Evolutionary conservation across 2,329 filamentous ascomycete species (phyloP), one percentile per base, ranked within the genome.

Genomic region (Claviceps citrina): DNA sequence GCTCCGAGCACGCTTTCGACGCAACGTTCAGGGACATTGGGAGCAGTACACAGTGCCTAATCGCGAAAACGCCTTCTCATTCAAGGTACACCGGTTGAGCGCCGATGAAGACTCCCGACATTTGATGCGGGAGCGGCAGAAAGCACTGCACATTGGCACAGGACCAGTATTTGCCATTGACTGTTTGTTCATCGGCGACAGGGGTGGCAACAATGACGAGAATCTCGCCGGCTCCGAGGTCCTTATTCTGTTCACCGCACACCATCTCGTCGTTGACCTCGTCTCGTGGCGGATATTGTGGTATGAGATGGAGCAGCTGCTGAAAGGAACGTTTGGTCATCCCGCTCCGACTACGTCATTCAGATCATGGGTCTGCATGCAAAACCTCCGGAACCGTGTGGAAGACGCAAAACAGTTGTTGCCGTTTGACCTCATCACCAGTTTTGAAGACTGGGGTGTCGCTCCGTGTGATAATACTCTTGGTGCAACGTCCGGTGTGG

Each of bases 231-330:
- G 12, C 7, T 18, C 12, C 15, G 4, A 27, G 12, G 3, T 27
- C n/a, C 12, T 13, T 13, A 7, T 44, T 9, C 18, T 48, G 6
- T 32, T 48, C 10, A 41, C 38, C 1, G 43, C 45, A 7, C 49
- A 51, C 34, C 47, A 51, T 27, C 27, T 48, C 2, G 45, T 51
- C 15, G 46, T 54, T 26, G 66, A 70, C 48, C 65, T 70, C 48
- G 69, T 70, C 44, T 70, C 67, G 16, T 70, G 66, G 34, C 64
- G 67, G 7, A 67, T 50, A 8, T 19, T 51, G 2, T 42, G 43
- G 36, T 27, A 41, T 9, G 45, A 51, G 6, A 35, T 51, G 15
- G 42, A 49, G 19, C 39, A 47, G 5, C 30, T 39, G 10, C n/a
- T 50, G 3, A 34, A 18, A 27, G 10, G 44, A 20, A 40, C 36